Conservation (phyloP, 2,329 filamentous ascomycete species). For the Penicillium sp. region DNA sequence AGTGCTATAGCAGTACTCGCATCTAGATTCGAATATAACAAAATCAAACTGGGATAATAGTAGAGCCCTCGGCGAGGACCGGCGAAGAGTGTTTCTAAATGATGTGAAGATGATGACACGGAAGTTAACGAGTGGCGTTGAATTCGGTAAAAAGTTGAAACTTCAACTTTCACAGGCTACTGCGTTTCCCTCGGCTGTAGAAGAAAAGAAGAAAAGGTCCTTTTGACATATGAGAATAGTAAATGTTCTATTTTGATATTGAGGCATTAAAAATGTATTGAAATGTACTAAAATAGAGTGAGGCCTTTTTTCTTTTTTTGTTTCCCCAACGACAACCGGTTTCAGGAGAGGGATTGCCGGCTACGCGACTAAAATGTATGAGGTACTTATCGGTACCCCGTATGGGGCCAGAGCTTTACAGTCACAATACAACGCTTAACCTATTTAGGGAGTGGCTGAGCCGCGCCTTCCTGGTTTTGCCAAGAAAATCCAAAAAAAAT, state of each 20-base stretch:
- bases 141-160: slow-evolving; percentile 3
- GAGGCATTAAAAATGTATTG: slow-evolving; percentile 6
- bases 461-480: slow-evolving; percentile 11
- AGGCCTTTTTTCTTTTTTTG: slow-evolving; percentile 16
- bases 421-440: slow-evolving; percentile 6
- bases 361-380: slow-evolving; percentile 1
- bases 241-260: slow-evolving; percentile 4
- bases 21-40: neutral
- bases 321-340: slow-evolving; percentile 27
- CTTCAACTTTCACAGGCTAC: neutral
- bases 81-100: slow-evolving; percentile 16
- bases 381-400: slow-evolving; percentile 16
- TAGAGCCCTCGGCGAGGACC: slow-evolving; percentile 19
- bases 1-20: neutral
- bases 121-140: slow-evolving; percentile 17
- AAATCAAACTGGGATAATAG: neutral
- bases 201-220: neutral
- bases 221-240: neutral
- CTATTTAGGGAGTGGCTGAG: slow-evolving; percentile 14
- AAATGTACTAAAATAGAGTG: slow-evolving; percentile 11
- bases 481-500: neutral
- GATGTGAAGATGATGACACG: slow-evolving; percentile 28
- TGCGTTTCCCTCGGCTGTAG: slow-evolving; percentile 8
- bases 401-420: neutral
- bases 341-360: slow-evolving; percentile 12